Conservation (phyloP, 768 basidiomycete species). For the Termitomyces sp. region DNA sequence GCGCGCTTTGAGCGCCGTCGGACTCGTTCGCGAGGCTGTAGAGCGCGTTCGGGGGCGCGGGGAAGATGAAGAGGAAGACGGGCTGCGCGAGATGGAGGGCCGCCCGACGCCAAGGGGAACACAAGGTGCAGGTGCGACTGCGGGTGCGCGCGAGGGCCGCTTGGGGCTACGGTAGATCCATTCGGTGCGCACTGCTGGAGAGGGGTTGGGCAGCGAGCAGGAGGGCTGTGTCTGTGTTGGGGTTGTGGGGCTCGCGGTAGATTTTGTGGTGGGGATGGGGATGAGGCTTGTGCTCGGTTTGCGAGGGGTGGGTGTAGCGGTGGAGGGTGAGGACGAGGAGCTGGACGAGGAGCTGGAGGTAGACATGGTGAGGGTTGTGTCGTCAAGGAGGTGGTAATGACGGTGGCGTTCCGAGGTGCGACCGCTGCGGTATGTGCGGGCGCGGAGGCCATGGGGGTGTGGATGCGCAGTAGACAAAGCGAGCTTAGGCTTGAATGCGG, state of each 20-base stretch:
- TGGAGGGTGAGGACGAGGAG: not conserved
- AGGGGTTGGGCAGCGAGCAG: not conserved
- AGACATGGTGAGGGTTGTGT: not conserved
- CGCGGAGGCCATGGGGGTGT: not conserved
- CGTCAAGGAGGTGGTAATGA: conserved; percentile 1
- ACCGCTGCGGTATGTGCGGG: not conserved
- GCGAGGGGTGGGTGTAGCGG: conserved; percentile 1
- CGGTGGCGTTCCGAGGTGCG: not conserved
- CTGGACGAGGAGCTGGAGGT: not conserved
- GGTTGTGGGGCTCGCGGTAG: not conserved
- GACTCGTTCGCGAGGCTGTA: conserved; percentile 15
- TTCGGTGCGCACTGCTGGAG: conserved; percentile 7
- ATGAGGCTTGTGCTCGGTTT: conserved; percentile 5
- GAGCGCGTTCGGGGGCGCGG: conserved; percentile 19
- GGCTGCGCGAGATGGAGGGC: conserved; percentile 13
- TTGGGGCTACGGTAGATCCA: conserved; percentile 20
- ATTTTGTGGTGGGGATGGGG: not conserved
- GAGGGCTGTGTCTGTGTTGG: conserved; percentile 9
- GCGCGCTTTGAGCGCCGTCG: conserved; percentile 5
- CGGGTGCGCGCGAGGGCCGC: conserved; percentile 8
- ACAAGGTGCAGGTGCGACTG: not conserved
- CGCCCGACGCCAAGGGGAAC: conserved; percentile 1
- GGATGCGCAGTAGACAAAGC: not conserved
- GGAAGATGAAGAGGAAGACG: conserved; percentile 16
- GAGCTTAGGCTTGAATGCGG: not conserved